A percentile compares a stretch with the other conserved stretches of the same genome.
These are phyloP conservation scores for Trametes polyzona DNA, from an alignment of 1,284 basidiomycete species.

Conservation along the genomic window DNA sequence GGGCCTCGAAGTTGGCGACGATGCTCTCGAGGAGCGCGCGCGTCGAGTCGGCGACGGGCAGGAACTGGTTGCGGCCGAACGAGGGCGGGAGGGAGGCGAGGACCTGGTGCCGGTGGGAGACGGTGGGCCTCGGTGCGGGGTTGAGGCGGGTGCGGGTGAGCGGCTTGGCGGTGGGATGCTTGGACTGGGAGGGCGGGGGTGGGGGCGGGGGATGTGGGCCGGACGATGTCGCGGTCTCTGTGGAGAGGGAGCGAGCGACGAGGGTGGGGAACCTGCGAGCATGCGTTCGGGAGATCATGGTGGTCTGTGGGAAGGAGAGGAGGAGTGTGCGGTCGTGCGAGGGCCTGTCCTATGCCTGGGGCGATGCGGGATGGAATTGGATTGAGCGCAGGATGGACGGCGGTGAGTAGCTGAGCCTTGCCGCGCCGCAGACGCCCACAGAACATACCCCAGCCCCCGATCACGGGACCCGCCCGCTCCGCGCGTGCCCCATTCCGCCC, in stretches of 20 bases:
- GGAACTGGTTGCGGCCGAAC: slow-evolving; percentile 82
- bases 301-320: slow-evolving; percentile 3
- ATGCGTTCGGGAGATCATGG: slow-evolving; percentile 25
- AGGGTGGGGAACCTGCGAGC: slow-evolving; percentile 28
- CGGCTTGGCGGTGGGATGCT: slow-evolving; percentile 32
- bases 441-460: slow-evolving; percentile 3
- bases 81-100: slow-evolving; percentile 64
- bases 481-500: slow-evolving; percentile 1
- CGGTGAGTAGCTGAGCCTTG: slow-evolving; percentile 6
- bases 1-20: slow-evolving; percentile 78
- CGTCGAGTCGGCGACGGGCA: slow-evolving; percentile 77
- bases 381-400: neutral
- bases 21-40: slow-evolving; percentile 79
- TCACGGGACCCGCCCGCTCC: slow-evolving; percentile 9
- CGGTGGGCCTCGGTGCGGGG: slow-evolving; percentile 57
- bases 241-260: slow-evolving; percentile 50
- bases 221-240: slow-evolving; percentile 46
- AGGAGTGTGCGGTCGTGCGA: neutral
- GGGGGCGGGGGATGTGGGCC: slow-evolving; percentile 37
- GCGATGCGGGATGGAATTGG: neutral
- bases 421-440: neutral
- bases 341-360: neutral
- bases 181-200: slow-evolving; percentile 39
- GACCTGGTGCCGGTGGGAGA: slow-evolving; percentile 43
- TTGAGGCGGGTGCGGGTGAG: slow-evolving; percentile 42